Evolutionary conservation across 179 eudicot species (phyloP).

Genomic region (Camellia oleifera): DNA sequence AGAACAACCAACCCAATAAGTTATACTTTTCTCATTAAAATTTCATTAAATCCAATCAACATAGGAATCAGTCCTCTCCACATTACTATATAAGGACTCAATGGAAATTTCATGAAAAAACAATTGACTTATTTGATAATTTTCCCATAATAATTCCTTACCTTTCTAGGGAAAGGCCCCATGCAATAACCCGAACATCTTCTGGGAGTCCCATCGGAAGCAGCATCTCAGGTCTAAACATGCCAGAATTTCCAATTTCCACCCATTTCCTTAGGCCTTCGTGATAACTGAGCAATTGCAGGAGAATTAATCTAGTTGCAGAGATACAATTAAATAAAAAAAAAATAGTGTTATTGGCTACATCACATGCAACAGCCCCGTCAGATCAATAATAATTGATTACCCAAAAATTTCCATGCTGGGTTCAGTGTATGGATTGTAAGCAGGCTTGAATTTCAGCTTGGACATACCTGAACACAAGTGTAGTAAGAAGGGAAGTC

Average conservation of each 20-base stretch:
- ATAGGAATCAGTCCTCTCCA: too few relatives aligned
- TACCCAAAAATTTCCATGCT: conserved; percentile 98
- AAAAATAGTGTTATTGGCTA: neutral
- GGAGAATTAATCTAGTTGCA: conserved; percentile 3
- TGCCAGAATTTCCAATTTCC: conserved; percentile 96
- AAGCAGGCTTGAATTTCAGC: conserved; percentile 92
- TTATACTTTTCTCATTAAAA: too few relatives aligned
- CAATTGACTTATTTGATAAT: too few relatives aligned
- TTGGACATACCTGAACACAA: conserved; percentile 75
- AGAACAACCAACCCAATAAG: neutral
- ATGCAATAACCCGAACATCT: conserved; percentile 91
- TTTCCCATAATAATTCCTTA: conserved; percentile 13
- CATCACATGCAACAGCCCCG: neutral
- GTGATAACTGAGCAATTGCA: conserved; percentile 56
- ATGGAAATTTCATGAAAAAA: too few relatives aligned
- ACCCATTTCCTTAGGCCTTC: conserved; percentile 92
- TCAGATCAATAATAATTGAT: neutral
- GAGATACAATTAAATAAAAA: neutral
- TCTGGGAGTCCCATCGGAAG: conserved; percentile 95
- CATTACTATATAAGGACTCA: too few relatives aligned
- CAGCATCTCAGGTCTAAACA: conserved; percentile 98
- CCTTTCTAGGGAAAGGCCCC: conserved; percentile 97
- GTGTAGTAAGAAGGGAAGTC: neutral
- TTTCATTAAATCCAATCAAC: too few relatives aligned
- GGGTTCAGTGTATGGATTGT: conserved; percentile 97